phyloP scores from a whole-genome alignment of 176 grass and related monocot genomes.

The Bothriochloa decipiens region DNA sequence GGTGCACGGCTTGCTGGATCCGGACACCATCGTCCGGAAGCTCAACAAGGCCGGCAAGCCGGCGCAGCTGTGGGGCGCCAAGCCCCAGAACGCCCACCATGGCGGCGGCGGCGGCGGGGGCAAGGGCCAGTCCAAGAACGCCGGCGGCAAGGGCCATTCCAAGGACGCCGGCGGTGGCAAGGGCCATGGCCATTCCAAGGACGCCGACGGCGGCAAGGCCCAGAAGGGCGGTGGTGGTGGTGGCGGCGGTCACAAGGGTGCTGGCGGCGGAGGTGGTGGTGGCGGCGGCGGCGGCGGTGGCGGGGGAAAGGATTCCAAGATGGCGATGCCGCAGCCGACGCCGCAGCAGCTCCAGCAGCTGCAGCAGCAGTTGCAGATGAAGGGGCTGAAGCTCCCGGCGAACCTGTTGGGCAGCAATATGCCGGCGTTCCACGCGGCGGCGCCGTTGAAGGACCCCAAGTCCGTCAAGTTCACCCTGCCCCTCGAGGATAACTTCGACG shows the following conservation, averaged over 20 bases:
- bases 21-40: slow-evolving; percentile 64
- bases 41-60: slow-evolving; percentile 68
- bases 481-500: slow-evolving; percentile 53
- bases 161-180: slow-evolving; percentile 1
- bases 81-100: slow-evolving; percentile 47
- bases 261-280: not conserved
- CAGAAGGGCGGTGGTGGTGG: slow-evolving; percentile 4
- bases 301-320: not conserved
- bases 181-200: not conserved
- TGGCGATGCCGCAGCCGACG: slow-evolving; percentile 22
- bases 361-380: slow-evolving; percentile 25
- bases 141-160: not conserved
- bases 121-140: slow-evolving; percentile 7
- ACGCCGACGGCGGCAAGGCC: not conserved
- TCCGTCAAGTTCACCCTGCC: slow-evolving; percentile 58
- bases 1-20: slow-evolving; percentile 54
- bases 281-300: not conserved
- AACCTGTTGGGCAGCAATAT: not conserved
- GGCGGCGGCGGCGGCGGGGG: slow-evolving; percentile 20
- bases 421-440: not conserved
- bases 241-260: not conserved
- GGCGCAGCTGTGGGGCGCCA: slow-evolving; percentile 56
- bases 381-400: slow-evolving; percentile 8
- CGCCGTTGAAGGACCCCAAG: slow-evolving; percentile 40
- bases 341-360: slow-evolving; percentile 24